These are phyloP conservation scores for Citrus trifoliata DNA, from an alignment of 345 rosid species.

Conservation along the genomic window DNA sequence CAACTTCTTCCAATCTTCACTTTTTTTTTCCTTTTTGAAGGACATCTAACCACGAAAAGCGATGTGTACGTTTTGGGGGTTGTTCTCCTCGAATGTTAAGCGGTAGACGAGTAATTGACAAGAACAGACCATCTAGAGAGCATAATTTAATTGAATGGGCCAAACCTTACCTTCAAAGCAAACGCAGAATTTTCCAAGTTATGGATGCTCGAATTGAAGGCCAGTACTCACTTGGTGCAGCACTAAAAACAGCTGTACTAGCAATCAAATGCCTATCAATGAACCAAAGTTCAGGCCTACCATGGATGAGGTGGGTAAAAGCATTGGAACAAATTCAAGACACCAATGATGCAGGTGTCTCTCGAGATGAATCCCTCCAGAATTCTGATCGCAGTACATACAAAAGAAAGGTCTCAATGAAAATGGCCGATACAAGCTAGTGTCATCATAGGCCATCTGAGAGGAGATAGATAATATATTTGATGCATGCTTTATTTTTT, in stretches of 20 bases:
- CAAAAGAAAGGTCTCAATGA: conserved; percentile 13
- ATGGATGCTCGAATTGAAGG: conserved; percentile 68
- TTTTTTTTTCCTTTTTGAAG: conserved; percentile 24
- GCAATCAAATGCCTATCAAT: conserved; percentile 65
- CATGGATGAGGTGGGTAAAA: conserved; percentile 69
- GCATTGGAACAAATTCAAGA: conserved; percentile 58
- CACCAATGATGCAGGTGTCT: conserved; percentile 17
- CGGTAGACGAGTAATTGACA: conserved; percentile 76
- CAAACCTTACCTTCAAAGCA: conserved; percentile 67
- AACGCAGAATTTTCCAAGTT: conserved; percentile 68
- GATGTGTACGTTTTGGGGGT: conserved; percentile 93
- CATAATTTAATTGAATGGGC: conserved; percentile 94
- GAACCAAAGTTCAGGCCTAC: conserved; percentile 78
- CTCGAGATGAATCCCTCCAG: conserved; percentile 11
- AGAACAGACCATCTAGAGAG: conserved; percentile 74
- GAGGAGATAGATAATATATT: not conserved
- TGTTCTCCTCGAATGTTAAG: conserved; percentile 84
- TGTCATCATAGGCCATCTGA: conserved; percentile 19
- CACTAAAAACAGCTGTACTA: conserved; percentile 51
- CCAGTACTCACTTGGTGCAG: conserved; percentile 48
- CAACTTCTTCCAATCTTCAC: not conserved
- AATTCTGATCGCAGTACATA: conserved; percentile 17
- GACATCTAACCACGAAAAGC: conserved; percentile 76
- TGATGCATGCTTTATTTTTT: conserved; percentile 1
- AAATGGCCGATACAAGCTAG: conserved; percentile 16